These are phyloP conservation scores for Neospora caninum DNA, from an alignment of 169 alveolate genomes.

Conservation along the genomic window DNA sequence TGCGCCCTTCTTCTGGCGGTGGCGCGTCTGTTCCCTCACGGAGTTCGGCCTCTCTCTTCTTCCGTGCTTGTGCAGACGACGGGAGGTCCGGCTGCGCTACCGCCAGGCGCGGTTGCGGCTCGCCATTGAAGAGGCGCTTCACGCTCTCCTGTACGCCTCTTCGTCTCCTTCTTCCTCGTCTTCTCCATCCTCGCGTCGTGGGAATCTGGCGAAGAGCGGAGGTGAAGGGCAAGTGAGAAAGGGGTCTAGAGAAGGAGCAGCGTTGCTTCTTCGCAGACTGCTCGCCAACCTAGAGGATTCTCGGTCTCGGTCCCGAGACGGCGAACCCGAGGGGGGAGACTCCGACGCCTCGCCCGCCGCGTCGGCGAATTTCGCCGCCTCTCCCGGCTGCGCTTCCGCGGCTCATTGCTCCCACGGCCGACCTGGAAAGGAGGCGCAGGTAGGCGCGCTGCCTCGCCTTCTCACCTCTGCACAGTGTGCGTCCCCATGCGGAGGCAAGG, in stretches of 20 bases:
- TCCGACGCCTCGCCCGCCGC: no score
- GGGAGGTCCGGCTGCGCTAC: neutral
- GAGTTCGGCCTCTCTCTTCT: no score
- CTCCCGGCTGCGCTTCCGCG: no score
- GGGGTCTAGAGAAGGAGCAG: neutral
- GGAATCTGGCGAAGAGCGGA: neutral
- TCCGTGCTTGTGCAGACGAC: neutral
- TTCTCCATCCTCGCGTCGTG: neutral
- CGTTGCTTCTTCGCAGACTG: neutral
- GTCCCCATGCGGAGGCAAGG: neutral
- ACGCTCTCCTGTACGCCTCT: neutral
- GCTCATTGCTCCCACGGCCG: no score
- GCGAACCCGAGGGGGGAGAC: no score
- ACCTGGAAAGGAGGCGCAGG: no score
- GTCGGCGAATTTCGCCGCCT: no score
- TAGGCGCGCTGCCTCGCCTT: no score
- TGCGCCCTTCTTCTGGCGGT: neutral
- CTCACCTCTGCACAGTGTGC: no score
- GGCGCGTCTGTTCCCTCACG: no score
- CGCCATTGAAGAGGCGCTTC: neutral
- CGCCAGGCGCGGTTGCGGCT: neutral
- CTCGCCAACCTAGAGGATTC: neutral
- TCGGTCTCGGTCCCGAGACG: neutral
- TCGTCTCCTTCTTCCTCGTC: neutral
- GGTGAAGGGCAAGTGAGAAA: neutral